Percentiles rank a stretch among this genome's conserved stretches.
Conservation (phyloP, 768 basidiomycete genomes). For the Daedaleopsis nitida region DNA sequence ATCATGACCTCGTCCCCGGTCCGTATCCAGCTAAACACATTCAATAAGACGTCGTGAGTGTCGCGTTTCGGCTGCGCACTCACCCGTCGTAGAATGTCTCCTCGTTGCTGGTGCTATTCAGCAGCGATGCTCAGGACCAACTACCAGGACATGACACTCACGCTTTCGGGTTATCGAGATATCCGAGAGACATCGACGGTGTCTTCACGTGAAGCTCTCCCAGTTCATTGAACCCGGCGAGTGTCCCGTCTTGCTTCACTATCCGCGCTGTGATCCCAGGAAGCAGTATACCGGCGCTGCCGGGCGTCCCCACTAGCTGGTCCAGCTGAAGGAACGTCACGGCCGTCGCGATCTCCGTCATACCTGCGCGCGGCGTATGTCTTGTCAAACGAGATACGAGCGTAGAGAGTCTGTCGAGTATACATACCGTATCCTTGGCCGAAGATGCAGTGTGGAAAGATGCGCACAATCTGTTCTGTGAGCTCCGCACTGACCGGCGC, state of each 20-base stretch:
- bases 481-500: constrained; percentile 35
- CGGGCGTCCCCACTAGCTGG: constrained; percentile 51
- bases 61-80: background rate
- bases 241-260: constrained; percentile 57
- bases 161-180: constrained; percentile 63
- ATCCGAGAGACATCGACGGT: constrained; percentile 42
- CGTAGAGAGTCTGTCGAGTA: background rate
- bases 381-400: background rate
- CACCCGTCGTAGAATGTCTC: constrained; percentile 70
- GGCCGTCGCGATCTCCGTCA: constrained; percentile 66
- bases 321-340: constrained; percentile 51
- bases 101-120: constrained; percentile 47
- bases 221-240: constrained; percentile 55
- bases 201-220: constrained; percentile 59
- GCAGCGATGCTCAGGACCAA: background rate
- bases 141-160: constrained; percentile 36
- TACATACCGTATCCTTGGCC: constrained; percentile 60
- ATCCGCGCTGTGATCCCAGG: constrained; percentile 59
- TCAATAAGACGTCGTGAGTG: background rate
- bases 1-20: constrained; percentile 69
- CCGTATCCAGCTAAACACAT: constrained; percentile 52
- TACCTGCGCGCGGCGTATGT: constrained; percentile 41
- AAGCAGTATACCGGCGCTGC: constrained; percentile 49
- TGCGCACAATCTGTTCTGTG: constrained; percentile 42
- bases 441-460: constrained; percentile 54